These are phyloP conservation scores for Periglandula ipomoeae DNA, from an alignment of 2,329 filamentous ascomycete species.

Conservation along the genomic window DNA sequence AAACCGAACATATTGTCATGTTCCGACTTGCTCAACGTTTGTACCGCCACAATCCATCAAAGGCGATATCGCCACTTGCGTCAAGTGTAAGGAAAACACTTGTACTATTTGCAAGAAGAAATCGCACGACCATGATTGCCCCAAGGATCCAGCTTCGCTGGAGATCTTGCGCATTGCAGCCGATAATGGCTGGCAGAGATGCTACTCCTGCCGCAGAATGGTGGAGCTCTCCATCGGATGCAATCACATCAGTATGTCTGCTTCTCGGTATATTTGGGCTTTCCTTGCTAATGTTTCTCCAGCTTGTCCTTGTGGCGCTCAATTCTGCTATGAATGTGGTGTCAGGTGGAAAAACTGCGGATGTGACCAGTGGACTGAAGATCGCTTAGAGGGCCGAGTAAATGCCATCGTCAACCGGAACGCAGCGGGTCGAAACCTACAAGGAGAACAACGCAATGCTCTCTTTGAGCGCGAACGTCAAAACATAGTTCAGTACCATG, in stretches of 20 bases:
- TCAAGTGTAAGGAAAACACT: constrained; percentile 31
- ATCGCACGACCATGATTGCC: constrained; percentile 38
- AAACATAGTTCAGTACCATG: constrained; percentile 3
- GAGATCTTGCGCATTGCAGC: constrained; percentile 30
- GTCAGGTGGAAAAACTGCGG: constrained; percentile 27
- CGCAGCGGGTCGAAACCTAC: neutral
- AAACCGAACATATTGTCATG: constrained; percentile 43
- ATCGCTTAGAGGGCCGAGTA: neutral
- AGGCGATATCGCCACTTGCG: constrained; percentile 30
- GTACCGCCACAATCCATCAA: constrained; percentile 26
- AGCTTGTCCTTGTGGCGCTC: constrained; percentile 34
- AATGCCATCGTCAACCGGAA: constrained; percentile 1
- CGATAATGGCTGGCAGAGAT: constrained; percentile 41
- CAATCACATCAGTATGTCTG: constrained; percentile 46
- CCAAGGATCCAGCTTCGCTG: constrained; percentile 30
- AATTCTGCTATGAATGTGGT: constrained; percentile 45
- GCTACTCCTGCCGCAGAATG: constrained; percentile 33
- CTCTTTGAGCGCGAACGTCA: neutral
- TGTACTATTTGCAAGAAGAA: constrained; percentile 41
- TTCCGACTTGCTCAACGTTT: constrained; percentile 34
- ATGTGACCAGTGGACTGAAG: constrained; percentile 30
- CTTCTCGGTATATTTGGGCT: neutral
- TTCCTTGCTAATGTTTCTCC: neutral
- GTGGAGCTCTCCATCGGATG: constrained; percentile 44
- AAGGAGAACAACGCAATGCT: neutral